These are phyloP conservation scores for Mortierella hygrophila DNA, from an alignment of 192 early-diverging fungal species.

Conservation along the genomic window DNA sequence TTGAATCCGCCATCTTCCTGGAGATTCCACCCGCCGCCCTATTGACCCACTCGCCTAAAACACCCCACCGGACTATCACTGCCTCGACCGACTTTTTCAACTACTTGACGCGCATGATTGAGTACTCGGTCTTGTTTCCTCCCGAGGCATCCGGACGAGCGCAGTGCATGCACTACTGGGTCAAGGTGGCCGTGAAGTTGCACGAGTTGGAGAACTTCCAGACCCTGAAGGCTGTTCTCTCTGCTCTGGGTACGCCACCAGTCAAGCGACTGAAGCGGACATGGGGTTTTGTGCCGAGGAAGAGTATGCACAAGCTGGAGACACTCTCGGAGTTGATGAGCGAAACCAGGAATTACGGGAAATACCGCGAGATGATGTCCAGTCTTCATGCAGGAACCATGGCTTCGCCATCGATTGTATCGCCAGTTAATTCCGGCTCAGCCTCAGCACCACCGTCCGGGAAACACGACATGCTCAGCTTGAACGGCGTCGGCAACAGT, in stretches of 20 bases:
- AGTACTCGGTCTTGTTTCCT: slow-evolving; percentile 76
- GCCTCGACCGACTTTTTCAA: slow-evolving; percentile 86
- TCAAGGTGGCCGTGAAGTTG: slow-evolving; percentile 72
- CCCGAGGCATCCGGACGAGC: slow-evolving; percentile 69
- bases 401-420: slow-evolving; percentile 17
- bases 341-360: slow-evolving; percentile 78
- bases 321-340: slow-evolving; percentile 69
- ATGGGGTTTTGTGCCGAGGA: slow-evolving; percentile 78
- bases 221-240: slow-evolving; percentile 76
- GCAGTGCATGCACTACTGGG: slow-evolving; percentile 75
- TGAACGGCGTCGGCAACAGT: slow-evolving; percentile 37
- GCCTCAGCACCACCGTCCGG: slow-evolving; percentile 10
- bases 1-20: slow-evolving; percentile 77
- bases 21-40: slow-evolving; percentile 72
- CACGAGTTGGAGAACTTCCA: slow-evolving; percentile 75
- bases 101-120: slow-evolving; percentile 80
- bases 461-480: slow-evolving; percentile 29
- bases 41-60: slow-evolving; percentile 69
- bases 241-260: slow-evolving; percentile 77
- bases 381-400: slow-evolving; percentile 47
- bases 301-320: slow-evolving; percentile 68
- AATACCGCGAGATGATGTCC: slow-evolving; percentile 73
- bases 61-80: slow-evolving; percentile 70
- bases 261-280: slow-evolving; percentile 77
- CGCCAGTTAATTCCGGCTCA: slow-evolving; percentile 21